Base-by-base conservation (phyloP, 2,329 filamentous ascomycete genomes). In the Aaosphaeria arxii region DNA sequence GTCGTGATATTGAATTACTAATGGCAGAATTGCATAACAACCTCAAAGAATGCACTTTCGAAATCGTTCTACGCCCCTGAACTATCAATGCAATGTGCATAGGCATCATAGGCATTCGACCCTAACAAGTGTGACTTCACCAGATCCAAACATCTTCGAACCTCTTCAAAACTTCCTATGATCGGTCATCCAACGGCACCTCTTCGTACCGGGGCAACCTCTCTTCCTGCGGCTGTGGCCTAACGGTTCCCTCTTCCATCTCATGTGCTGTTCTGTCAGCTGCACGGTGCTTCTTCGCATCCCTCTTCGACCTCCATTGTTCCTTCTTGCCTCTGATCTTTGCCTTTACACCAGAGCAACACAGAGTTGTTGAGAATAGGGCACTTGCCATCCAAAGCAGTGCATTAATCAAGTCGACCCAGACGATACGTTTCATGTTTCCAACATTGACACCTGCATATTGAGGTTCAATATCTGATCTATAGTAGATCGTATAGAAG, bases 281-380 rank as follows among this genome's bases (percentile, higher is more conserved):
- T 9, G 9, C 9, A 9, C n/a, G 7, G 3, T n/a, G 9, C 39
- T 40, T 40, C 24, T n/a, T 28, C 39, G 7, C 24, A 9, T 11
- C 39, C 39, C 24, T 40, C 39, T 28, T 40, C 39, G 9, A 7
- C 17, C 39, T 40, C 53, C 49, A 54, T 49, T 29, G 46, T 40
- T 0, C 44, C 41, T 54, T 5, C 40, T 50, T 63, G 5, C 40
- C 48, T 29, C 53, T 57, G 28, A 60, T 49, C 1, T 49, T 44
- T 7, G 53, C 59, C 45, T 55, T 62, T 5, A 52, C 36, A 0
- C 59, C 61, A 7, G 57, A 52, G 42, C 56, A 62, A 43, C 59
- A 62, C 61, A 63, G 62, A 9, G 40, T 32, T 6, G 58, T 55
- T 24, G 61, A 60, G 43, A 63, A 63, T 1, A 56, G 11, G 4